These are phyloP conservation scores for Bathelium albidoporum DNA, from an alignment of 495 filamentous ascomycete genomes.

Conservation along the genomic window DNA sequence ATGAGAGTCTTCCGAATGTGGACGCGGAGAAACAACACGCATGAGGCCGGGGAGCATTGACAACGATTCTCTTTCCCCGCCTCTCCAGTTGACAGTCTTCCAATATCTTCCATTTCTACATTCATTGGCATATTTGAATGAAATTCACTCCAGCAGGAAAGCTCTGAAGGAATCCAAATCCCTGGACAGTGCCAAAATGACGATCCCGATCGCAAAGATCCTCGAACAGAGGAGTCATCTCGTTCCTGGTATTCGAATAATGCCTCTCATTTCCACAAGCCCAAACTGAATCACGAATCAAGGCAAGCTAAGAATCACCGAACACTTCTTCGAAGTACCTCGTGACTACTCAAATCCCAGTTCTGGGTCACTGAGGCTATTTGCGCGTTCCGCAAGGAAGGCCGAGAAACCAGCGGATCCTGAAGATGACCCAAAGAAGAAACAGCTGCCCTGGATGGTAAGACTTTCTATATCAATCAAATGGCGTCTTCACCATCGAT, in stretches of 20 bases:
- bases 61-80: no score
- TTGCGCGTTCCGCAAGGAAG: conserved; percentile 61
- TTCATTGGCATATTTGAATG: no score
- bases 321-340: conserved; percentile 80
- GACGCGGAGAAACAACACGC: no score
- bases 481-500: not conserved
- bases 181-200: not conserved
- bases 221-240: conserved; percentile 27
- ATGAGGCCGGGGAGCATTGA: no score
- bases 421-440: conserved; percentile 36
- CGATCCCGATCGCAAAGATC: conserved; percentile 28
- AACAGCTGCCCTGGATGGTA: conserved; percentile 44
- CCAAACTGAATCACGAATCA: conserved; percentile 1
- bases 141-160: not conserved
- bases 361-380: conserved; percentile 55
- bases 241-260: conserved; percentile 22
- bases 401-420: conserved; percentile 50
- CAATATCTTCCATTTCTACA: no score
- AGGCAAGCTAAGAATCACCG: conserved; percentile 64
- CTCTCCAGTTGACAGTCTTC: no score
- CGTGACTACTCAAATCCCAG: conserved; percentile 58
- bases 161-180: not conserved
- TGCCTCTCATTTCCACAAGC: not conserved
- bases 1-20: no score
- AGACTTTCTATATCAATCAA: not conserved